Base-by-base conservation (phyloP, 495 filamentous ascomycete genomes). In the Podospora sp. region DNA sequence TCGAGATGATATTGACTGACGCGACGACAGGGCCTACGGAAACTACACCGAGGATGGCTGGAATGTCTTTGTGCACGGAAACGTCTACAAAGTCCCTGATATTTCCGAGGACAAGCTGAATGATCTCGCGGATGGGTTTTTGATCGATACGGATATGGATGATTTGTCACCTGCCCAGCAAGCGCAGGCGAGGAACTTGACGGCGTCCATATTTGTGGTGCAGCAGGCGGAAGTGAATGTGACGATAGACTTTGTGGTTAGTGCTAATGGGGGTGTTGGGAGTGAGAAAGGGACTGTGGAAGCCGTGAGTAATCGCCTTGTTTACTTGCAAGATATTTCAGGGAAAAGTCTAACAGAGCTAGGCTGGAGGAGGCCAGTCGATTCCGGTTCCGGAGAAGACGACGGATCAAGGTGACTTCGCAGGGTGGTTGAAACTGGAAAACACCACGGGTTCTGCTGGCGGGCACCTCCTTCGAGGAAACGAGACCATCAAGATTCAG, bases 71-170 rank as follows among this genome's bases (percentile, higher is more conserved):
- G 87, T 93, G 72, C 91, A 90, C 67, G 91, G 91, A 68, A 92
- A 92, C 71, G 87, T 92, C 20, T 94, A 89, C 80, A 93, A 92
- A 69, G 85, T 89, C 65, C 90, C 91, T 29, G 85, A 91, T 49
- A 88, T 88, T 49, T 83, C 84, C 1, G 74, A 86, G 60, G 75
- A 79, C 24, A 89, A 83, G 60, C 77, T 92, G 49, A 80, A 93
- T 72, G 79, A 87, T 49, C 81, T 92, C 8, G 90, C 90, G 60
- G 86, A 93, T 72, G 75, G 84, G 8, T 92, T 93, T 76, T 83
- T 94, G 27, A 79, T 90, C 66, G 87, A 84, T 60, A 84, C 84
- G 3, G 81, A 82, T 64, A 84, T 92, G 59, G 72, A 85, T 18
- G 76, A 86, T 11, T 80, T 93, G 3, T 84, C 88, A 4, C 71